These are phyloP conservation scores for Irpex sp. DNA, from an alignment of 1,284 basidiomycete genomes.

Conservation along the genomic window DNA sequence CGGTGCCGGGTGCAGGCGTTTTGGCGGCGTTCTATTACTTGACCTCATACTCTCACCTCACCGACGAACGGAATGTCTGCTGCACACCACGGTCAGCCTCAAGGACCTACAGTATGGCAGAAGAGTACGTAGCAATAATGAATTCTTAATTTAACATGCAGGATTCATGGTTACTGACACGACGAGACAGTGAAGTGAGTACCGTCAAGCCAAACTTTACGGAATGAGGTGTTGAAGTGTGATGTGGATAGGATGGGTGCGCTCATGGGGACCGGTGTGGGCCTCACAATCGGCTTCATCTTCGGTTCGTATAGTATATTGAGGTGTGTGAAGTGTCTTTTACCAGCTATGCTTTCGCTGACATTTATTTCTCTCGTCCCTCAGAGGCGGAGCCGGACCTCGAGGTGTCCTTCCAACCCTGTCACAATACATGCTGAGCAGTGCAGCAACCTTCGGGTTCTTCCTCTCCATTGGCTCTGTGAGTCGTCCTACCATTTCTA, in stretches of 20 bases:
- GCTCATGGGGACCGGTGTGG: constrained; percentile 89
- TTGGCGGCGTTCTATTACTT: not conserved
- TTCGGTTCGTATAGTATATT: constrained; percentile 91
- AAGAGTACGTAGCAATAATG: constrained; percentile 50
- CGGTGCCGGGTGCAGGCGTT: constrained; percentile 1
- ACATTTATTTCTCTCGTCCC: not conserved
- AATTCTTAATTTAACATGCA: not conserved
- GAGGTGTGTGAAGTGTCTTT: constrained; percentile 48
- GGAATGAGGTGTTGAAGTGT: constrained; percentile 1
- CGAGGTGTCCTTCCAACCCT: constrained; percentile 84
- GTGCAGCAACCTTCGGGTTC: constrained; percentile 83
- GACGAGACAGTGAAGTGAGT: constrained; percentile 27
- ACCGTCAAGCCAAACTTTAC: not conserved
- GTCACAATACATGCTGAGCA: constrained; percentile 92
- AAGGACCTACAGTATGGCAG: constrained; percentile 68
- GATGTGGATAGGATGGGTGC: constrained; percentile 76
- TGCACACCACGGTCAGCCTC: constrained; percentile 40
- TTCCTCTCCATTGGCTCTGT: constrained; percentile 85
- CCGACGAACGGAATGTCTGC: not conserved
- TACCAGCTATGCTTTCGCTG: not conserved
- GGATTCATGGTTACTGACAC: not conserved
- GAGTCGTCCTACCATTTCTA: constrained; percentile 22
- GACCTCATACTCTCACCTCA: not conserved
- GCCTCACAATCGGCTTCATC: constrained; percentile 93
- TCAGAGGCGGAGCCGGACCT: constrained; percentile 83